A percentile compares a stretch with the other conserved stretches of the same genome.
Evolutionary conservation across 805 yeast genomes (phyloP).

Genomic region (Kazachstania bromeliacearum): DNA sequence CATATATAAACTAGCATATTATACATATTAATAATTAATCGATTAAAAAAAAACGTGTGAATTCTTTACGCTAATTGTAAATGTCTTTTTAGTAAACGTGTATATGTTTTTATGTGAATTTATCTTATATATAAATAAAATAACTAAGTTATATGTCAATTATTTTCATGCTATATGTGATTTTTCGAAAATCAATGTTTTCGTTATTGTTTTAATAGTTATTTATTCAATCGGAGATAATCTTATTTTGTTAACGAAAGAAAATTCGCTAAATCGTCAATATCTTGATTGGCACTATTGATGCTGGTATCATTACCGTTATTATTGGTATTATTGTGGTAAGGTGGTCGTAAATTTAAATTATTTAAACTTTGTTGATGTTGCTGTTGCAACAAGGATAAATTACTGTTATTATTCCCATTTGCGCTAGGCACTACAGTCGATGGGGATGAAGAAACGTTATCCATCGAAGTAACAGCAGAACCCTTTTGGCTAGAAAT

Average conservation of each 20-base stretch:
- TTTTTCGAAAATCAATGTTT: too few relatives aligned
- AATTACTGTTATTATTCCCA: not conserved
- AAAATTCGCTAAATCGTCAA: not conserved
- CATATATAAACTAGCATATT: slow-evolving; percentile 9
- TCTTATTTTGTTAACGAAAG: not conserved
- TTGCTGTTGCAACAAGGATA: not conserved
- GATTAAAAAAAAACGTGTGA: too few relatives aligned
- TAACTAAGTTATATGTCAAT: too few relatives aligned
- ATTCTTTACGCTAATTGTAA: too few relatives aligned
- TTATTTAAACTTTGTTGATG: not conserved
- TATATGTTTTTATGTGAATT: too few relatives aligned
- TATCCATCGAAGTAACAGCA: slow-evolving; percentile 4
- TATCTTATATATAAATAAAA: too few relatives aligned
- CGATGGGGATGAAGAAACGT: slow-evolving; percentile 4
- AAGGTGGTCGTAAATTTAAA: not conserved
- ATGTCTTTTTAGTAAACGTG: too few relatives aligned
- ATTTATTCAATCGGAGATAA: too few relatives aligned
- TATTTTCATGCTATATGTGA: too few relatives aligned
- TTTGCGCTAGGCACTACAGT: slow-evolving; percentile 1
- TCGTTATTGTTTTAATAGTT: too few relatives aligned
- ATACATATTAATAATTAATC: too few relatives aligned
- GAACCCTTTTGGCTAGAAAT: slow-evolving; percentile 4
- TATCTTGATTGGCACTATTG: not conserved
- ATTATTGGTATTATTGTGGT: not conserved
- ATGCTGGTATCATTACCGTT: not conserved